A percentile compares a stretch with the other conserved stretches of the same genome.
These are phyloP conservation scores for Sophora flavescens DNA, from an alignment of 306 rosid species.

Conservation along the genomic window DNA sequence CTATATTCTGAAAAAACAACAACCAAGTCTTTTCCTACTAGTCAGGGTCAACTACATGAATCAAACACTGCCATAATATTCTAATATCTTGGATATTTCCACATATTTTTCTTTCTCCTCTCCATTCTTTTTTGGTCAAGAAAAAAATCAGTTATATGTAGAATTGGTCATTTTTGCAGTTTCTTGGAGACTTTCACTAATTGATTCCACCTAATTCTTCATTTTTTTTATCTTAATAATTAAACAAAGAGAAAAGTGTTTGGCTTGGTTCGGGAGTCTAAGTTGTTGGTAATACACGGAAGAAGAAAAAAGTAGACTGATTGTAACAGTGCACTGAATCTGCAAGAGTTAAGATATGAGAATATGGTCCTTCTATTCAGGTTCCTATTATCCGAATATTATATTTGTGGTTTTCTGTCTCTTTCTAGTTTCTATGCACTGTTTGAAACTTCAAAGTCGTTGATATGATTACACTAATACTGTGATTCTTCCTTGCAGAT, in stretches of 20 bases:
- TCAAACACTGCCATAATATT: background rate
- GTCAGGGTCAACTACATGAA: no score
- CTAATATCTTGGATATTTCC: conserved; percentile 18
- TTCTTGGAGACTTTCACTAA: conserved; percentile 39
- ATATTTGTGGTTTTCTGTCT: conserved; percentile 26
- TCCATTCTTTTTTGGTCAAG: conserved; percentile 15
- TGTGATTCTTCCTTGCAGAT: conserved; percentile 50
- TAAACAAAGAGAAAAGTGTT: conserved; percentile 17
- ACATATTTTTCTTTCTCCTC: background rate
- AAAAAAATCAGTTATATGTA: conserved; percentile 31
- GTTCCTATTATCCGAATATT: conserved; percentile 2
- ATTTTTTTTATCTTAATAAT: background rate
- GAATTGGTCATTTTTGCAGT: conserved; percentile 41
- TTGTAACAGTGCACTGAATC: conserved; percentile 28
- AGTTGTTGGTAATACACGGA: conserved; percentile 41
- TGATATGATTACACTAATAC: conserved; percentile 33
- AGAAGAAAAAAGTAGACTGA: conserved; percentile 38
- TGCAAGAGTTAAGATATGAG: conserved; percentile 13
- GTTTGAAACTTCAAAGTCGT: conserved; percentile 27
- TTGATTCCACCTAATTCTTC: conserved; percentile 23
- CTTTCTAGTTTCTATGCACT: conserved; percentile 35
- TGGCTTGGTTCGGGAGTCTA: conserved; percentile 47
- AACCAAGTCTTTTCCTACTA: no score
- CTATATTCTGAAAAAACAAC: no score
- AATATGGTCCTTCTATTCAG: conserved; percentile 18